Evolutionary conservation across 768 basidiomycete genomes (phyloP), one percentile per base, ranked within the genome.

Genomic region (Tephrocybe sp.): DNA sequence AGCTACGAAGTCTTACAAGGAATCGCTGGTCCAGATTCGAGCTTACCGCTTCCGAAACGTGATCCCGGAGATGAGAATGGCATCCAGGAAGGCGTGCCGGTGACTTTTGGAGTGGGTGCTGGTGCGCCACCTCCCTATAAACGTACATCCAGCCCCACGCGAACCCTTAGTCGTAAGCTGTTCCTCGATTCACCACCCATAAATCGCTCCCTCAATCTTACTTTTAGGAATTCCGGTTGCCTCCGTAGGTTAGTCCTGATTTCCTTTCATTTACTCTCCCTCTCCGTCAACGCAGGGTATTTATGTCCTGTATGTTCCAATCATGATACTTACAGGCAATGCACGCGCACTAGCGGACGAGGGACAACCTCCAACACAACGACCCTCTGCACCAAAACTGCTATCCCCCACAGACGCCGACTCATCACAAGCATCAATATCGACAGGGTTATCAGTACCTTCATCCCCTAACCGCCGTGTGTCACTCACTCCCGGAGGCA

Each of bases 261-360:
- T 45, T 43, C 52, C 41, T 18, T 44, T 47, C 34, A 38, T 19
- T 34, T 28, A 32, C 48, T 40, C 39, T 53, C 43, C 47, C 50
- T 50, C 26, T 46, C 49, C 49, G 53, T 48, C 53, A 57, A 53
- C 57, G 47, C 54, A 57, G 51, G 53, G 51, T 53, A 51, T 54
- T 55, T 51, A 58, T 66, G 60, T 44, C 36, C 48, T 57, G 30
- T 56, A 47, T 60, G 47, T 54, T 57, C 52, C 44, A 52, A 61
- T 49, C 31, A 56, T 63, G 55, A 62, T 63, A 45, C 55, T 58
- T 51, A 49, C 67, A 92, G 90, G 90, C 39, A 90, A 92, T 71
- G 91, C 89, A 34, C 84, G 89, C 37, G 86, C 86, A 22, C 72
- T 93, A 56, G 86, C 91, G 25, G 90, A 92, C 42, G 89, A 91